phyloP scores from a whole-genome alignment of 371 early-diverging fungal genomes.

The Mortierella sp. region DNA sequence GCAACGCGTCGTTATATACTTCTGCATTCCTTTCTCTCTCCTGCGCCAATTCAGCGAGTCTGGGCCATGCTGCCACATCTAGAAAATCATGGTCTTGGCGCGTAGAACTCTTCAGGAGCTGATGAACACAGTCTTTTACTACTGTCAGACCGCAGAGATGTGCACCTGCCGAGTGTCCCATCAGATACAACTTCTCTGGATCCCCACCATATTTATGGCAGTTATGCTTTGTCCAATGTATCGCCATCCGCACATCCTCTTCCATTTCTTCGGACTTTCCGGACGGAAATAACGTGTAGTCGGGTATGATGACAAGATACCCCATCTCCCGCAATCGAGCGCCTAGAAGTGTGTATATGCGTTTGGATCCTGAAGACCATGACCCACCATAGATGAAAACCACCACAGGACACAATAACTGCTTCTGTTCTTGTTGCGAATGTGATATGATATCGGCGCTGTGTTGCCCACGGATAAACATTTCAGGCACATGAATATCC shows the following conservation, averaged over 20 bases:
- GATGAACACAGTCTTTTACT: constrained; percentile 15
- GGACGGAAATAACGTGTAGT: constrained; percentile 75
- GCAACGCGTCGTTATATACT: not conserved
- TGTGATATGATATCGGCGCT: constrained; percentile 10
- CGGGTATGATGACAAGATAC: constrained; percentile 75
- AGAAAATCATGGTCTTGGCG: not conserved
- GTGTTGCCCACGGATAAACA: constrained; percentile 8
- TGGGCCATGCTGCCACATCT: not conserved
- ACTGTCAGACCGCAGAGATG: constrained; percentile 17
- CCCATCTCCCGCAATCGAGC: constrained; percentile 69
- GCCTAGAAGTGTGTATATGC: constrained; percentile 69
- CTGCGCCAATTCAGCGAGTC: not conserved
- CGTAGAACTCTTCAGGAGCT: not conserved
- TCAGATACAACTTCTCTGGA: constrained; percentile 19
- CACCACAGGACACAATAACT: constrained; percentile 68
- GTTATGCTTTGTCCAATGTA: constrained; percentile 67
- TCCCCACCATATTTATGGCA: constrained; percentile 35
- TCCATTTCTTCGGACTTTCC: constrained; percentile 68
- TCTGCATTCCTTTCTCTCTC: no score
- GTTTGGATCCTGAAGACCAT: constrained; percentile 71
- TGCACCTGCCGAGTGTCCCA: constrained; percentile 29
- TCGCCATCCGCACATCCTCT: constrained; percentile 66
- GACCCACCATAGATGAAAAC: constrained; percentile 79
- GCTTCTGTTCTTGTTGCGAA: no score
- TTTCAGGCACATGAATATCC: constrained; percentile 16